Conservation (phyloP, 2,329 filamentous ascomycete genomes). For the Penicillium sp. region DNA sequence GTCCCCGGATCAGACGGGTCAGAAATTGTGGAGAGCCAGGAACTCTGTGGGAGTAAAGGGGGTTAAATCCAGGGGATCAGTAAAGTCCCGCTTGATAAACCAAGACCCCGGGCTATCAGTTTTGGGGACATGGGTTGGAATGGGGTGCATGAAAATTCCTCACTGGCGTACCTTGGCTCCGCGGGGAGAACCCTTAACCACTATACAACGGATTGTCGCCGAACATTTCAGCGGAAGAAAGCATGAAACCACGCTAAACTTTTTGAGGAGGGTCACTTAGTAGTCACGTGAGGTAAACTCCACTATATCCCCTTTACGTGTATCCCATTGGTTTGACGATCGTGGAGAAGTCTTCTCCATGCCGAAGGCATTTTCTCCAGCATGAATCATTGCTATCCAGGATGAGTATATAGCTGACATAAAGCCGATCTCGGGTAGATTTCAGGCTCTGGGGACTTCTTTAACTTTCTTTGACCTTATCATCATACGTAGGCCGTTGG, state of each 20-base stretch:
- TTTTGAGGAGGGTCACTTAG: neutral
- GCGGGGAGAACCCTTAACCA: constrained; percentile 23
- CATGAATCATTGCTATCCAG: neutral
- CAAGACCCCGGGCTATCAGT: neutral
- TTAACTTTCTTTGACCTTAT: neutral
- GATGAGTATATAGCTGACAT: neutral
- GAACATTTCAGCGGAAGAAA: neutral
- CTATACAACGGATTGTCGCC: constrained; percentile 8
- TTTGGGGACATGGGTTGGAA: neutral
- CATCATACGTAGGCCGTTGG: neutral
- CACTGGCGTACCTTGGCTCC: neutral
- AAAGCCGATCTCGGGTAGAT: neutral
- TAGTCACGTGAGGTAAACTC: neutral
- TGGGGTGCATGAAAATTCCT: constrained; percentile 1
- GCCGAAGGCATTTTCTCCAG: neutral
- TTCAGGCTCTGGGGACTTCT: neutral
- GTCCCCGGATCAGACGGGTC: constrained; percentile 13
- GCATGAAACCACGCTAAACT: neutral
- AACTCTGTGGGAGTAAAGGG: neutral
- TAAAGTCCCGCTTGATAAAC: constrained; percentile 1
- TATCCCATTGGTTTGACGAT: neutral
- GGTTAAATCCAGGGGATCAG: neutral
- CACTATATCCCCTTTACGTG: neutral
- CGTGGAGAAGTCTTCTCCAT: neutral
- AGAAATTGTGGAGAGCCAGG: constrained; percentile 11